phyloP scores from a whole-genome alignment of 192 early-diverging fungal species.

The Coemansia sp. region DNA sequence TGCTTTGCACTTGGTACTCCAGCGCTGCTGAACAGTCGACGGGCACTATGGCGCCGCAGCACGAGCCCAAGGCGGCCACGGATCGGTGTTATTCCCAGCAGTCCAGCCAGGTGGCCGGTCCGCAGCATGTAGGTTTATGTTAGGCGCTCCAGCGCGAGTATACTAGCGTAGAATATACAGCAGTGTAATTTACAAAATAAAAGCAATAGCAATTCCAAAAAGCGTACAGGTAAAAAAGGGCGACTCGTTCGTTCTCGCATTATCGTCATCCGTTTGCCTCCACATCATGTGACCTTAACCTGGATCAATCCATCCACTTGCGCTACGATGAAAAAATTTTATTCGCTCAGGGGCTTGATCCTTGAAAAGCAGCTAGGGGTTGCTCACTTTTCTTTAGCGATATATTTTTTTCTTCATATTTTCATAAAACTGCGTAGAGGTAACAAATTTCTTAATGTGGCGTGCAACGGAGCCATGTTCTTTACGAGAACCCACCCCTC shows the following conservation, averaged over 20 bases:
- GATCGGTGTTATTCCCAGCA: slow-evolving; percentile 2
- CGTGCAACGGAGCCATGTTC: not conserved
- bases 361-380: not conserved
- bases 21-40: not conserved
- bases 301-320: not conserved
- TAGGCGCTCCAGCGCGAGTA: not conserved
- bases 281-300: not conserved
- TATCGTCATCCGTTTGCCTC: not conserved
- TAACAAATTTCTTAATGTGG: not conserved
- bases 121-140: slow-evolving; percentile 5
- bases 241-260: not conserved
- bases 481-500: not conserved
- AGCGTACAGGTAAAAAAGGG: not conserved
- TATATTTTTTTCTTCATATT: not conserved
- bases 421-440: not conserved
- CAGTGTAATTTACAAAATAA: not conserved
- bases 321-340: slow-evolving; percentile 4
- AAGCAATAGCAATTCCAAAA: not conserved
- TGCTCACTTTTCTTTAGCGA: not conserved
- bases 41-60: not conserved
- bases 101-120: slow-evolving; percentile 7
- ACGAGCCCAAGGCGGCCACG: not conserved
- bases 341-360: not conserved
- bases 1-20: not conserved
- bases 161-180: not conserved